A percentile compares a stretch with the other conserved stretches of the same genome.
Evolutionary conservation across 805 yeast species (phyloP).

Genomic region (Saturnispora halmiae): DNA sequence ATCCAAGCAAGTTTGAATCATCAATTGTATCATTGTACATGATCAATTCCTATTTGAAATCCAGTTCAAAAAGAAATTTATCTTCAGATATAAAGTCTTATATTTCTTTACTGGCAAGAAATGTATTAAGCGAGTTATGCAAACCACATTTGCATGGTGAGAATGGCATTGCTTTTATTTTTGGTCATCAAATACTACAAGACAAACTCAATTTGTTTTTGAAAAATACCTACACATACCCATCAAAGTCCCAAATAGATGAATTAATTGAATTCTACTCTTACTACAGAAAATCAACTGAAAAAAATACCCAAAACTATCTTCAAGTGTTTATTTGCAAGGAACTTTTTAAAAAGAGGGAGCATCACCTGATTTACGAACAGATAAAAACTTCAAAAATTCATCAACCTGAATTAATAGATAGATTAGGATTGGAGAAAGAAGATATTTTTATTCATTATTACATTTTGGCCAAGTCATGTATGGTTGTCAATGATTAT

Average conservation of each 20-base stretch:
- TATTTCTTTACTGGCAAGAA: neutral
- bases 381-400: slow-evolving; percentile 3
- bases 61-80: neutral
- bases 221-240: neutral
- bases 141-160: neutral
- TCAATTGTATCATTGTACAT: slow-evolving; percentile 4
- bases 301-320: slow-evolving; percentile 2
- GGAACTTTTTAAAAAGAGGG: slow-evolving; percentile 6
- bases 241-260: slow-evolving; percentile 5
- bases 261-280: slow-evolving; percentile 5
- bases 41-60: slow-evolving; percentile 2
- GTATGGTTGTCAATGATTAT: slow-evolving; percentile 15
- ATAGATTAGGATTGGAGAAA: slow-evolving; percentile 10
- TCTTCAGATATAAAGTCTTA: neutral
- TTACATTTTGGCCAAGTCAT: slow-evolving; percentile 15
- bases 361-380: slow-evolving; percentile 7
- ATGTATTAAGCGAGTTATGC: slow-evolving; percentile 1
- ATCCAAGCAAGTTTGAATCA: too few relatives aligned
- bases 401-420: slow-evolving; percentile 12
- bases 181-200: neutral
- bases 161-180: slow-evolving; percentile 4
- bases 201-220: slow-evolving; percentile 9
- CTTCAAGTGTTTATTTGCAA: slow-evolving; percentile 11
- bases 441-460: slow-evolving; percentile 15
- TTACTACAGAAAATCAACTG: neutral